phyloP scores from a whole-genome alignment of 495 filamentous ascomycete genomes.

The Talaromyces stipitatus region DNA sequence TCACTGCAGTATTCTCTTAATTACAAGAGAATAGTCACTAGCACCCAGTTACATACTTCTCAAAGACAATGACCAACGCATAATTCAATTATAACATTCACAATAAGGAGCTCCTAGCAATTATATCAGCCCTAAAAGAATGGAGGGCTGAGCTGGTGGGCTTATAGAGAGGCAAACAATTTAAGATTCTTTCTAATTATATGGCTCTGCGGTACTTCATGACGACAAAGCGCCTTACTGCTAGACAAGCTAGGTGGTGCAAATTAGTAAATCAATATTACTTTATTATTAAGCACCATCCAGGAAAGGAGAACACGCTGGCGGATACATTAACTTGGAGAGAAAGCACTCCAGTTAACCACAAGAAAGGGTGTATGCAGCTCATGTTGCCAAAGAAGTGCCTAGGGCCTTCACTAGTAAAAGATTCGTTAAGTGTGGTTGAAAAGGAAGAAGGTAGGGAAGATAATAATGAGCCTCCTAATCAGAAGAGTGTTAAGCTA shows the following conservation, averaged over 20 bases:
- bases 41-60: conserved; percentile 17
- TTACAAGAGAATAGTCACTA: background rate
- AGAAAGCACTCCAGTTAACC: background rate
- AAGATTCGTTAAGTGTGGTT: too few relatives aligned
- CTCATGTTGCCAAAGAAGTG: too few relatives aligned
- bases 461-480: too few relatives aligned
- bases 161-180: background rate
- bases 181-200: conserved; percentile 13
- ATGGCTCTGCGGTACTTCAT: conserved; percentile 20
- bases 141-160: conserved; percentile 17
- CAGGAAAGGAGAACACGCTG: conserved; percentile 8
- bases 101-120: conserved; percentile 18
- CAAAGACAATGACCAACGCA: conserved; percentile 10
- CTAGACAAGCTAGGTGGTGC: conserved; percentile 9
- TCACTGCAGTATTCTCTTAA: conserved; percentile 9
- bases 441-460: too few relatives aligned
- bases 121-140: conserved; percentile 16
- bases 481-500: background rate
- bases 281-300: conserved; percentile 7
- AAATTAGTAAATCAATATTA: conserved; percentile 14
- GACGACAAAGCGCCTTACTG: conserved; percentile 12
- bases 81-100: conserved; percentile 25
- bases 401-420: background rate
- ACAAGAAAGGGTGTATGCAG: too few relatives aligned
- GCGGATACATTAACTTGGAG: conserved; percentile 13